These are phyloP conservation scores for Hydnum rufescens DNA, from an alignment of 768 basidiomycete genomes.

Conservation along the genomic window DNA sequence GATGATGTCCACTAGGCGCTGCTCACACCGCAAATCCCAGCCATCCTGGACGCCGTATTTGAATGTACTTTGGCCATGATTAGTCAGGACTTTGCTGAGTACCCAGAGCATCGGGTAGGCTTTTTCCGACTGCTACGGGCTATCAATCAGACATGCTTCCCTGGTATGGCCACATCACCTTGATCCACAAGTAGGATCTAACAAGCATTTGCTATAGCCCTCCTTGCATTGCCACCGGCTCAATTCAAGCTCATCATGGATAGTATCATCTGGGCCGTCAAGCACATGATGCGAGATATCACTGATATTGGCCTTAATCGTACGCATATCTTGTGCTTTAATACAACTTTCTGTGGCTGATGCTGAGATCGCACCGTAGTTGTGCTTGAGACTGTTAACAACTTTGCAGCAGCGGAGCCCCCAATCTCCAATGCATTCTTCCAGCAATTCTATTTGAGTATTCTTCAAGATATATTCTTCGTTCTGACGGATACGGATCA, in stretches of 20 bases:
- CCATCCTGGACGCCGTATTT: conserved; percentile 91
- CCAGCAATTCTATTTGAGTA: conserved; percentile 84
- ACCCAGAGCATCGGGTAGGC: conserved; percentile 88
- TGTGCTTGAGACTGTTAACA: conserved; percentile 85
- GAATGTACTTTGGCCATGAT: conserved; percentile 97
- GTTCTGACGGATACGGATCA: conserved; percentile 96
- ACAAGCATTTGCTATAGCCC: conserved; percentile 27
- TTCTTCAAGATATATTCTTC: conserved; percentile 91
- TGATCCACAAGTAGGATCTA: conserved; percentile 4
- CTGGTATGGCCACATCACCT: conserved; percentile 33
- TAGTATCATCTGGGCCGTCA: conserved; percentile 98
- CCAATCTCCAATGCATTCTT: conserved; percentile 80
- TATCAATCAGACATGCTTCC: conserved; percentile 89
- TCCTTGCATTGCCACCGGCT: conserved; percentile 66
- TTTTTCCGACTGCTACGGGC: conserved; percentile 92
- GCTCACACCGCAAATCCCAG: conserved; percentile 82
- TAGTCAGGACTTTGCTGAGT: conserved; percentile 98
- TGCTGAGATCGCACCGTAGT: conserved; percentile 27
- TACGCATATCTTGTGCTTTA: conserved; percentile 5
- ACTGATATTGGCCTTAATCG: conserved; percentile 49
- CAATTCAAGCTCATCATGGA: conserved; percentile 99
- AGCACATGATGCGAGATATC: conserved; percentile 98
- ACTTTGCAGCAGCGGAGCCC: conserved; percentile 66
- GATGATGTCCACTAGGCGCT: conserved; percentile 31
- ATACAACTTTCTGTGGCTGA: background rate